These are phyloP conservation scores for Dryadomyces quercus-mongolicae DNA, from an alignment of 2,329 filamentous ascomycete species.

Conservation along the genomic window DNA sequence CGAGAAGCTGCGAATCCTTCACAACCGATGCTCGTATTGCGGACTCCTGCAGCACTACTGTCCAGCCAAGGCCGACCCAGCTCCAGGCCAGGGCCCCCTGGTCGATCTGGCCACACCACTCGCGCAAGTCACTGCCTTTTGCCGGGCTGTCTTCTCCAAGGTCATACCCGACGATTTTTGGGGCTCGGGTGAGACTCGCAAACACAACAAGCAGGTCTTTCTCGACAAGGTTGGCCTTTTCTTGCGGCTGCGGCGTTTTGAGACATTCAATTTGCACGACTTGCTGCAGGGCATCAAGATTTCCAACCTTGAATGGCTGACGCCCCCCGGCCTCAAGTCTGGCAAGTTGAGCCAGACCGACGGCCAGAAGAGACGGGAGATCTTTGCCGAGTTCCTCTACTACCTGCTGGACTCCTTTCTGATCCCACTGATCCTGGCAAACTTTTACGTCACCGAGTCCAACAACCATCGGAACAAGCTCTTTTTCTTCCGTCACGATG, in stretches of 20 bases:
- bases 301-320: conserved; percentile 60
- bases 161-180: conserved; percentile 68
- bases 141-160: conserved; percentile 59
- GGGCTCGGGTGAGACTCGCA: conserved; percentile 42
- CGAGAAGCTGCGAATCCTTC: conserved; percentile 54
- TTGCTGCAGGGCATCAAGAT: conserved; percentile 64
- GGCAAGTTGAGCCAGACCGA: conserved; percentile 59
- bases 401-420: conserved; percentile 87
- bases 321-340: conserved; percentile 32
- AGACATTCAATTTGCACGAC: conserved; percentile 69
- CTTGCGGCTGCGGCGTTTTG: conserved; percentile 65
- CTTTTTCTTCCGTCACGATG: conserved; percentile 90
- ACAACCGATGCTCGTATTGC: conserved; percentile 67
- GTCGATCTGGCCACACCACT: conserved; percentile 56
- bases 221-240: conserved; percentile 66
- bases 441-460: conserved; percentile 93
- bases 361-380: conserved; percentile 59
- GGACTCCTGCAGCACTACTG: conserved; percentile 74
- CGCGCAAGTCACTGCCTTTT: conserved; percentile 72
- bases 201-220: conserved; percentile 49
- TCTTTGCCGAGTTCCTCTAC: conserved; percentile 79
- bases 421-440: conserved; percentile 72
- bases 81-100: conserved; percentile 25
- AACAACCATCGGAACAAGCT: conserved; percentile 66
- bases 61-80: conserved; percentile 29